Evolutionary conservation across 805 yeast species (phyloP), one percentile per base, ranked within the genome.

Genomic region (Candida broadrunensis): DNA sequence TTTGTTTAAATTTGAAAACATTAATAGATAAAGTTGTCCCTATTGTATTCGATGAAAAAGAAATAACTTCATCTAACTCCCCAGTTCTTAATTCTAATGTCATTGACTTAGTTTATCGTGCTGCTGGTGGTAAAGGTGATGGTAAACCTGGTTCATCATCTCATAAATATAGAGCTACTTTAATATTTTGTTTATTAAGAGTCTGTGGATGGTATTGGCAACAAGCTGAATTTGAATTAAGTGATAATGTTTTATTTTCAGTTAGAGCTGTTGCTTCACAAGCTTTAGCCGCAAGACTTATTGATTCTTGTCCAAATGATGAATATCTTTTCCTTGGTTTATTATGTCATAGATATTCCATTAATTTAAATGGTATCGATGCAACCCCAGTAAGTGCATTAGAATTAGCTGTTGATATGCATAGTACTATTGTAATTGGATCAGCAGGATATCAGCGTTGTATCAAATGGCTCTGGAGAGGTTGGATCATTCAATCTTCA

Each of bases 391-490:
- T 74, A n/a, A 83, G 78, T 61, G 95, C 89, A 0, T 64, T 88
- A 47, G 97, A 88, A 57, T 60, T 88, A 52, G 95, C 96, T 0
- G 88, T 86, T 20, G 96, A 88, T 55, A 78, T 81, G 77, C 96
- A 88, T 50, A 77, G 85, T 9, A 81, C 90, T 7, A 72, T 75
- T 17, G 82, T 88, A 14, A 86, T 89, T 51, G 82, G 88, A 2
- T 79, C 95, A 0, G 67, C 83, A 7, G 96, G 96, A 0, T 88
- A 80, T 59, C 96, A 88, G 61, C 67, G 95, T 39, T 87, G 96
- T 64, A 75, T 88, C 53, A 80, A 83, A 49, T 88, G 96, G 95
- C 61, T 88, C 36, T 88, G 97, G 97, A 70, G 90, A 42, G 97
- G 97, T 21, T 87, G 96, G 95, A 85, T 88, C 46, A 73, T 85